Percentiles rank a stretch among this genome's conserved stretches.
These are phyloP conservation scores for Fulvia fulva DNA, from an alignment of 2,329 filamentous ascomycete genomes.

Conservation along the genomic window DNA sequence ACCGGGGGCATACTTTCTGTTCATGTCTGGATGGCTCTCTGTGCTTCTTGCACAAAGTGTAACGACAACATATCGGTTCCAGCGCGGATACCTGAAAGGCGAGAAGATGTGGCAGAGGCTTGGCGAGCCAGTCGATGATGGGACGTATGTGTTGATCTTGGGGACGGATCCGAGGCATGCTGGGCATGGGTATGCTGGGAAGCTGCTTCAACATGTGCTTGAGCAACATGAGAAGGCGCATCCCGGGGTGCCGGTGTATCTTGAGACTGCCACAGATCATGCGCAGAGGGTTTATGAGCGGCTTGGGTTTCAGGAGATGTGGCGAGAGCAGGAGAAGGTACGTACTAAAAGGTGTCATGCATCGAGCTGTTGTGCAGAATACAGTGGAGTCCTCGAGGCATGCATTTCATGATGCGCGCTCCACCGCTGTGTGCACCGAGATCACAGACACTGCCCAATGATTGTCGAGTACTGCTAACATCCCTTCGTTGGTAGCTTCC, in stretches of 20 bases:
- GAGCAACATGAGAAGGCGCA: background rate
- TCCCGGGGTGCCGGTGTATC: slow-evolving; percentile 1
- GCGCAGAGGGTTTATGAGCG: slow-evolving; percentile 7
- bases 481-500: no score
- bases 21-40: background rate
- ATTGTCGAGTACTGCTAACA: no score
- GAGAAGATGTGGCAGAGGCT: background rate
- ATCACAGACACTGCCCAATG: no score
- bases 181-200: slow-evolving; percentile 4
- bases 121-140: background rate
- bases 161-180: slow-evolving; percentile 5
- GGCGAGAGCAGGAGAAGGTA: background rate
- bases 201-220: background rate
- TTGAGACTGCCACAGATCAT: slow-evolving; percentile 7
- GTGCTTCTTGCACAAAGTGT: background rate
- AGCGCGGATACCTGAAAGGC: background rate
- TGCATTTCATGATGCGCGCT: no score
- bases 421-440: no score
- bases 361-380: no score
- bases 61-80: background rate
- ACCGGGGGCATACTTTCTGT: background rate
- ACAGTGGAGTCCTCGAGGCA: no score
- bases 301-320: slow-evolving; percentile 5
- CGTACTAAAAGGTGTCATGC: no score
- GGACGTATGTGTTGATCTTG: background rate